Conservation (phyloP, 73 alveolate genomes). For the Paramecium tetraurelia region DNA sequence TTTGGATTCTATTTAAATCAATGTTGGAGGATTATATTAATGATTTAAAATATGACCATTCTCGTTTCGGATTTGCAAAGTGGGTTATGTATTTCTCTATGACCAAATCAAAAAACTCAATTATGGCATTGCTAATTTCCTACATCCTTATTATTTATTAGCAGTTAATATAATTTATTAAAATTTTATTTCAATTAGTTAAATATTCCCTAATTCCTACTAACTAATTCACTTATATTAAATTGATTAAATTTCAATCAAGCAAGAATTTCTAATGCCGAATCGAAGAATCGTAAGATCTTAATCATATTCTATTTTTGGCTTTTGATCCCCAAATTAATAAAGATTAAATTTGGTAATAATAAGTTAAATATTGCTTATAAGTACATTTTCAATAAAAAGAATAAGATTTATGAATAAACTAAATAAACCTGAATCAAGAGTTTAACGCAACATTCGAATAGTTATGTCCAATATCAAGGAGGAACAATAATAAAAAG, state of each 20-base stretch:
- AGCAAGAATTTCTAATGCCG: neutral
- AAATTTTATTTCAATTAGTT: neutral
- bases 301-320: neutral
- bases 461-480: neutral
- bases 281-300: neutral
- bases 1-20: conserved; percentile 10
- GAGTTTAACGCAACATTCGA: neutral
- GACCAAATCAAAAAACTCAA: neutral
- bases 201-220: too few relatives aligned
- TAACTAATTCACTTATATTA: too few relatives aligned
- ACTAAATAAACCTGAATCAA: neutral
- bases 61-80: conserved; percentile 9
- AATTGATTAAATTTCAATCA: too few relatives aligned
- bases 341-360: neutral
- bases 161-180: neutral
- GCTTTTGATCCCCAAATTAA: neutral
- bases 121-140: conserved; percentile 7
- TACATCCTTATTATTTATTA: neutral
- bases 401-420: neutral
- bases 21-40: neutral
- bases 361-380: neutral
- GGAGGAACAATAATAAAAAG: neutral
- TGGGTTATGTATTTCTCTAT: conserved; percentile 28
- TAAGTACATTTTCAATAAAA: neutral
- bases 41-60: conserved; percentile 32